Evolutionary conservation across 495 filamentous ascomycete species (phyloP).

Genomic region (Penicillium mononematosum): DNA sequence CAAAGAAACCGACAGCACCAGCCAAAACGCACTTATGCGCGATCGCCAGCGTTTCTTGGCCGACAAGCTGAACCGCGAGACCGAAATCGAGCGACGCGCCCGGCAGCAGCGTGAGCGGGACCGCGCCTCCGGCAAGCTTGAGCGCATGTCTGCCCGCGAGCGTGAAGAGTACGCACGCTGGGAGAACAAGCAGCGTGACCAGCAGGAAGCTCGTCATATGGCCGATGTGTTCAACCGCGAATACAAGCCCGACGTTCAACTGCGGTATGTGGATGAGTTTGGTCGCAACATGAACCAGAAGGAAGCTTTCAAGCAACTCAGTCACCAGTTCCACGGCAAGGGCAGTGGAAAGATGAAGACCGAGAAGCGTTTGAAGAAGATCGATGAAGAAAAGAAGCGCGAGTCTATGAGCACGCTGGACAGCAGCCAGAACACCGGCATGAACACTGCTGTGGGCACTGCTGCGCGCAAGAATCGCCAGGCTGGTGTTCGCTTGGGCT

Average conservation of each 20-base stretch:
- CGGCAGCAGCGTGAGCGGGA: slow-evolving; percentile 85
- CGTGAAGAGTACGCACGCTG: slow-evolving; percentile 84
- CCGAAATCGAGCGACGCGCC: slow-evolving; percentile 72
- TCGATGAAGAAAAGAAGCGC: slow-evolving; percentile 88
- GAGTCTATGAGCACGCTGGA: slow-evolving; percentile 79
- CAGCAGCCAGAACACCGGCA: slow-evolving; percentile 76
- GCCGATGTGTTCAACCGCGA: slow-evolving; percentile 80
- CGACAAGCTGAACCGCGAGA: slow-evolving; percentile 71
- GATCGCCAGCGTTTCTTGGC: slow-evolving; percentile 77
- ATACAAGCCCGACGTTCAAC: slow-evolving; percentile 85
- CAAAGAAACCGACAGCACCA: slow-evolving; percentile 57
- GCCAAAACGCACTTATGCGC: slow-evolving; percentile 67
- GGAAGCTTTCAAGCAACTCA: slow-evolving; percentile 93
- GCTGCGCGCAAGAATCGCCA: slow-evolving; percentile 79
- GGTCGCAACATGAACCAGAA: slow-evolving; percentile 85
- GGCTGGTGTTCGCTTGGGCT: slow-evolving; percentile 84
- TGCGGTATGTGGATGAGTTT: slow-evolving; percentile 86
- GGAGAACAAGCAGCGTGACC: slow-evolving; percentile 84
- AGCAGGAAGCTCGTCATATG: slow-evolving; percentile 73
- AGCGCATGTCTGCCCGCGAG: slow-evolving; percentile 83
- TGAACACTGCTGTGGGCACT: slow-evolving; percentile 72
- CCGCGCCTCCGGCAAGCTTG: slow-evolving; percentile 73
- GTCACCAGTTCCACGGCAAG: slow-evolving; percentile 97
- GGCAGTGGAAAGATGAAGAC: slow-evolving; percentile 97
- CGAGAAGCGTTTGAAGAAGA: slow-evolving; percentile 94